Percentiles rank a stretch among this genome's conserved stretches.
These are phyloP conservation scores for Wickerhamomyces kurtzmanii DNA, from an alignment of 805 yeast species.

Conservation along the genomic window DNA sequence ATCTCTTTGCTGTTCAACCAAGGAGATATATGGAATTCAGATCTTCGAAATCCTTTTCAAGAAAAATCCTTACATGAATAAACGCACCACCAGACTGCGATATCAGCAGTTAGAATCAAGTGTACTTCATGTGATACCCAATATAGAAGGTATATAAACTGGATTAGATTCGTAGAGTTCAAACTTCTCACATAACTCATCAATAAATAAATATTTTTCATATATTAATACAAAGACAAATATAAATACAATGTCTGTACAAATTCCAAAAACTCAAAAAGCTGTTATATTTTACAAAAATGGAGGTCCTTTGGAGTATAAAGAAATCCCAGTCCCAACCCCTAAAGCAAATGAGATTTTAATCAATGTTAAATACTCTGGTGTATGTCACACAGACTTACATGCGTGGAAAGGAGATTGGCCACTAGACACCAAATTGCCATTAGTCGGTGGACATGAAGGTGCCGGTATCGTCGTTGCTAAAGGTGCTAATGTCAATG, in stretches of 20 bases:
- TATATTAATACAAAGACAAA: too few species aligned
- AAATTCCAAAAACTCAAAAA: constrained; percentile 42
- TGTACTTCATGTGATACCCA: too few species aligned
- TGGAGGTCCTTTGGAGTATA: constrained; percentile 37
- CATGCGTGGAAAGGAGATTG: constrained; percentile 66
- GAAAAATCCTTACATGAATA: too few species aligned
- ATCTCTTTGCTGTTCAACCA: too few species aligned
- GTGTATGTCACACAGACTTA: constrained; percentile 58
- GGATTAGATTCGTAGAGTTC: too few species aligned
- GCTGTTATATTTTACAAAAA: constrained; percentile 40
- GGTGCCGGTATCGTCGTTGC: constrained; percentile 61
- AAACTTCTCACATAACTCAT: too few species aligned
- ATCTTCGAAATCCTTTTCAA: too few species aligned
- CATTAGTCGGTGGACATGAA: constrained; percentile 60
- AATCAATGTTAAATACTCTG: constrained; percentile 51
- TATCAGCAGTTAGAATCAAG: too few species aligned
- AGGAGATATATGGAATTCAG: too few species aligned
- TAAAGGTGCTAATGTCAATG: constrained; percentile 42
- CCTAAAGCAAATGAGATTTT: constrained; percentile 50
- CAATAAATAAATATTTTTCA: too few species aligned
- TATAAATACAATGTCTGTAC: constrained; percentile 10
- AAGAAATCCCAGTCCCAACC: constrained; percentile 44
- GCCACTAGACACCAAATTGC: constrained; percentile 48
- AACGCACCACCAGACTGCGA: too few species aligned
- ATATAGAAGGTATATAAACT: too few species aligned